Evolutionary conservation across 257 asterid species (phyloP).

Genomic region (Echites panduratus): DNA sequence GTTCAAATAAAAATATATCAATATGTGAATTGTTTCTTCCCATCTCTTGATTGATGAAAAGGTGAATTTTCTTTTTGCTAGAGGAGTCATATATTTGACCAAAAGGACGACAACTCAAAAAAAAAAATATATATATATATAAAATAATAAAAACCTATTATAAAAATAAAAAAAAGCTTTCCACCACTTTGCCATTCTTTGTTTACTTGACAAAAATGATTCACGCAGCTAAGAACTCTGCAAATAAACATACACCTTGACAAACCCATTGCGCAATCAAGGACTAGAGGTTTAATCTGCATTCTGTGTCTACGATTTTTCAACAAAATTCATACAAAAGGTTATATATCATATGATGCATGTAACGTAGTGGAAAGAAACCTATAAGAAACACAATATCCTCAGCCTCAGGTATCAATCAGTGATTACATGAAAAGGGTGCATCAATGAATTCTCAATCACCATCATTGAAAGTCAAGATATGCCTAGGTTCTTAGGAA

Average conservation of each 20-base stretch:
- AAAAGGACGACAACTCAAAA: no score
- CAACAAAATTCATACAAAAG: neutral
- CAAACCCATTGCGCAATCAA: neutral
- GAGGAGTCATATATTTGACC: no score
- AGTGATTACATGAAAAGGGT: neutral
- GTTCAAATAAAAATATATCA: no score
- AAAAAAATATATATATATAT: no score
- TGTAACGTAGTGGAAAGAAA: neutral
- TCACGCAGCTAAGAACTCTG: neutral
- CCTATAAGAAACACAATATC: neutral
- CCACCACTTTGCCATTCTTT: no score
- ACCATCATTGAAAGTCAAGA: neutral
- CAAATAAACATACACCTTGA: neutral
- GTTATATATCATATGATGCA: neutral
- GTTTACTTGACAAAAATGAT: neutral
- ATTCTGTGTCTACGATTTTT: neutral
- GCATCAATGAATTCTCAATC: neutral
- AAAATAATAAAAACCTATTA: no score
- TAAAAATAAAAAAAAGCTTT: no score
- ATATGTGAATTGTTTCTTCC: no score
- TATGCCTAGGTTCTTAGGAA: neutral
- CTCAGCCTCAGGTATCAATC: neutral
- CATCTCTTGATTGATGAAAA: no score
- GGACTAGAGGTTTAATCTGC: neutral
- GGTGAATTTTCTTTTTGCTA: no score